Conservation (phyloP, 208 protist genomes). For the Acanthamoeba triangularis region DNA sequence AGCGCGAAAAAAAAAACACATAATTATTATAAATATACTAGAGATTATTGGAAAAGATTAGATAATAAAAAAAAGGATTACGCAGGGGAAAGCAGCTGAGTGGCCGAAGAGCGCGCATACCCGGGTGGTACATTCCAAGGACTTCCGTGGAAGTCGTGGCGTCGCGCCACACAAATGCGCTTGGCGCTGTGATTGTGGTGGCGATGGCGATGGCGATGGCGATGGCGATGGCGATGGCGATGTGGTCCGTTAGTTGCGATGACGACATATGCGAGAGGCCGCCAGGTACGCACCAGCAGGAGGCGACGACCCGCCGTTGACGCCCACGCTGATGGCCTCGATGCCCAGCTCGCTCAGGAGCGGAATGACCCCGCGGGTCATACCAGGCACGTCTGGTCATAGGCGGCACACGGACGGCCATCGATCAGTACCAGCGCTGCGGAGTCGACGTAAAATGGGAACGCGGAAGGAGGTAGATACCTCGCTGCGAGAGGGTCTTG, state of each 20-base stretch:
- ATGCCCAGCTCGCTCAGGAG: slow-evolving; percentile 63
- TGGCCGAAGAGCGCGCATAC: not conserved
- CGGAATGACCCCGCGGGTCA: slow-evolving; percentile 77
- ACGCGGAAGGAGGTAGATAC: not conserved
- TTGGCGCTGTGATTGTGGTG: slow-evolving; percentile 19
- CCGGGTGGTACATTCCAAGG: slow-evolving; percentile 75
- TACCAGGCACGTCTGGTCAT: slow-evolving; percentile 42
- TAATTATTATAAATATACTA: no score
- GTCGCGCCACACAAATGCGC: slow-evolving; percentile 60
- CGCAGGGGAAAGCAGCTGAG: no score
- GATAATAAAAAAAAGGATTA: no score
- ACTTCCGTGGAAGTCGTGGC: slow-evolving; percentile 13
- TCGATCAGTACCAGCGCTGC: not conserved
- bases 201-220: no score
- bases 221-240: no score
- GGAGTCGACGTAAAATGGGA: not conserved
- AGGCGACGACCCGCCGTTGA: slow-evolving; percentile 66
- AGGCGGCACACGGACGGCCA: not conserved
- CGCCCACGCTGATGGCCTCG: slow-evolving; percentile 74
- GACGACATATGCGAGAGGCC: not conserved
- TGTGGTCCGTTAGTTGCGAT: not conserved
- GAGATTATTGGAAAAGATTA: no score
- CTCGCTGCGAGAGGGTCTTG: slow-evolving; percentile 70
- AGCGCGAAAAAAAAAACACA: no score
- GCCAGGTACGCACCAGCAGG: not conserved